phyloP scores from a whole-genome alignment of 2,329 filamentous ascomycete genomes.

The Alternaria longipes region DNA sequence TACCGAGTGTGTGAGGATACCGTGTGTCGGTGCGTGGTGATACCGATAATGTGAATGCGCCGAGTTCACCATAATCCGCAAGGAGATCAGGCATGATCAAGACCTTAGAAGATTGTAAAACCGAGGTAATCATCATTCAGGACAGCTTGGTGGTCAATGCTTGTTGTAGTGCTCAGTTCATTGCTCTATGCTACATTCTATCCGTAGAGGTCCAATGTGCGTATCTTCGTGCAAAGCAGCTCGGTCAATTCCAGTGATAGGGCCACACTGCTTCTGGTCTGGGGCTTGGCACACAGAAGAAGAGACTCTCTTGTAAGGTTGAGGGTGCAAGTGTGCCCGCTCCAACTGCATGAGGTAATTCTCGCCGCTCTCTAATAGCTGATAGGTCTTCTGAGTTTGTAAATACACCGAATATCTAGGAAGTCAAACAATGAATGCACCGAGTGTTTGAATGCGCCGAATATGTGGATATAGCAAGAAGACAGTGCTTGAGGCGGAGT shows the following conservation, averaged over 20 bases:
- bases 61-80: background rate
- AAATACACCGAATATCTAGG: background rate
- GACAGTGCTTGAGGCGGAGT: background rate
- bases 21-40: background rate
- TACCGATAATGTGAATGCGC: background rate
- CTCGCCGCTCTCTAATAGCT: background rate
- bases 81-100: background rate
- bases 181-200: accelerated
- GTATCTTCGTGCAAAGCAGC: background rate
- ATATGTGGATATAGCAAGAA: background rate
- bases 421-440: background rate
- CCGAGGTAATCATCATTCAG: background rate
- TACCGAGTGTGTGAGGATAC: background rate
- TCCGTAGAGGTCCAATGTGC: background rate
- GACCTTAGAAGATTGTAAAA: too few relatives aligned
- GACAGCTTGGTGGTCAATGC: background rate
- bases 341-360: background rate
- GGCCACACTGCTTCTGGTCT: background rate
- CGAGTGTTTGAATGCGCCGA: background rate
- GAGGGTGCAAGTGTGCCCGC: background rate
- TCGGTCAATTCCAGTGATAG: accelerated
- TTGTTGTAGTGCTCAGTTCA: background rate
- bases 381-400: background rate
- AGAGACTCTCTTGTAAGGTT: background rate
- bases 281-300: background rate